Evolutionary conservation across 768 basidiomycete species (phyloP).

Genomic region (Lenzites betulinus): DNA sequence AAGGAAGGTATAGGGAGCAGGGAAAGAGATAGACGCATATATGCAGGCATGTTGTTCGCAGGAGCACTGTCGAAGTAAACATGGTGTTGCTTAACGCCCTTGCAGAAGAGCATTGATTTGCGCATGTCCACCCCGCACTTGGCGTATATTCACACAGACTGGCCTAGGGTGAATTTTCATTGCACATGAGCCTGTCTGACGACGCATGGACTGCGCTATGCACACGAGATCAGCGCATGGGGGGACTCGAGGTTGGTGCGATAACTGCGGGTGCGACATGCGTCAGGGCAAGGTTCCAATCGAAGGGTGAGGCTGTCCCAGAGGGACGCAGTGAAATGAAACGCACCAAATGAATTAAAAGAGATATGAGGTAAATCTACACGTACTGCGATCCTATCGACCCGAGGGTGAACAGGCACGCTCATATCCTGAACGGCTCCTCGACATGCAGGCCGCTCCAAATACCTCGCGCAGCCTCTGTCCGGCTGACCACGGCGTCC

Average conservation of each 20-base stretch:
- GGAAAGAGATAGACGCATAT: too few species aligned
- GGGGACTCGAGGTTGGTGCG: not conserved
- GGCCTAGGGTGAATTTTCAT: too few species aligned
- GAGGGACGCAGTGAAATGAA: not conserved
- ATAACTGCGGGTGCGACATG: slow-evolving; percentile 14
- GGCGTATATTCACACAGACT: too few species aligned
- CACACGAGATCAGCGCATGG: not conserved
- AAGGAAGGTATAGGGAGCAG: too few species aligned
- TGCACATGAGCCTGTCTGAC: not conserved
- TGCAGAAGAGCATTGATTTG: too few species aligned
- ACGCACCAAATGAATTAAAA: slow-evolving; percentile 17
- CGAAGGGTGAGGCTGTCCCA: slow-evolving; percentile 4
- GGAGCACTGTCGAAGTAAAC: too few species aligned
- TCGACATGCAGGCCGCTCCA: slow-evolving; percentile 89
- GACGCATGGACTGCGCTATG: not conserved
- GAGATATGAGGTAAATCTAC: slow-evolving; percentile 19
- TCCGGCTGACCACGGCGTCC: slow-evolving; percentile 71
- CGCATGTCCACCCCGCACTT: too few species aligned
- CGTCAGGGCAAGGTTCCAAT: slow-evolving; percentile 2
- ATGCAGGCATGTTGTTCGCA: too few species aligned
- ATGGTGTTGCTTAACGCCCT: too few species aligned
- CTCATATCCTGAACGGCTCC: slow-evolving; percentile 58
- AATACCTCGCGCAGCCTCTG: slow-evolving; percentile 82
- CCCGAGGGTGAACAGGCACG: not conserved
- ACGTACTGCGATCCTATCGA: slow-evolving; percentile 9